A percentile compares a stretch with the other conserved stretches of the same genome.
phyloP scores from a whole-genome alignment of 2,329 filamentous ascomycete genomes.

The Dothistroma septosporum region DNA sequence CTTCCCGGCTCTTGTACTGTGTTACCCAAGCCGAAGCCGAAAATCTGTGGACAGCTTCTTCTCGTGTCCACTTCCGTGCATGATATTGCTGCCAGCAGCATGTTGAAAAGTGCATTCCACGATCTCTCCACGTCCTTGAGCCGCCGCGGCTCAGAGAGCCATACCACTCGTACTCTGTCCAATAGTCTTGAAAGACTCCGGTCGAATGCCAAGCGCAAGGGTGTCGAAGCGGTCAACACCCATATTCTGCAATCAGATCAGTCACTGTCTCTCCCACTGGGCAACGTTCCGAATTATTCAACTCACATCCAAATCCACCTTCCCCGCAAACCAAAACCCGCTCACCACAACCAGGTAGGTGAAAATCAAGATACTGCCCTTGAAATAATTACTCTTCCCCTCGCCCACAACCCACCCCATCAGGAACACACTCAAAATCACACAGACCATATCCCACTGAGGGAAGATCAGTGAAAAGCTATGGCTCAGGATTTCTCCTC shows the following conservation, averaged over 20 bases:
- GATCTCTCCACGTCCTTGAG: background rate
- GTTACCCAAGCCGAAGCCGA: background rate
- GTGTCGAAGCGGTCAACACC: slow-evolving; percentile 25
- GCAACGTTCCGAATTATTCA: background rate
- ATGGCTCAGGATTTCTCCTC: slow-evolving; percentile 53
- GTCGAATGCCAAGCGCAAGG: slow-evolving; percentile 19
- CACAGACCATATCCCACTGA: slow-evolving; percentile 98
- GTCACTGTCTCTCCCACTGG: background rate
- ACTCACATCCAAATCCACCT: slow-evolving; percentile 49
- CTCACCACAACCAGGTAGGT: slow-evolving; percentile 89
- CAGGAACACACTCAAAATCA: slow-evolving; percentile 92
- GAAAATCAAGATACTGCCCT: slow-evolving; percentile 88
- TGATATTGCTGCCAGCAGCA: background rate
- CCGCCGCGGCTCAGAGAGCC: slow-evolving; percentile 5
- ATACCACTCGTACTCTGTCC: slow-evolving; percentile 18
- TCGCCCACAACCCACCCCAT: slow-evolving; percentile 97
- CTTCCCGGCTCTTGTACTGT: background rate
- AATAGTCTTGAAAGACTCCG: slow-evolving; percentile 20
- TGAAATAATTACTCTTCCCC: slow-evolving; percentile 99
- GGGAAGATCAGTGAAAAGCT: slow-evolving; percentile 88
- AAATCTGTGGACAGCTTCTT: background rate
- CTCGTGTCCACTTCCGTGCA: background rate
- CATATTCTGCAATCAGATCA: slow-evolving; percentile 20
- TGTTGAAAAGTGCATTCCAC: background rate
- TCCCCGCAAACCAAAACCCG: slow-evolving; percentile 83